A percentile compares a stretch with the other conserved stretches of the same genome.
Conservation (phyloP, 345 rosid species). For the Gossypium longicalyx region DNA sequence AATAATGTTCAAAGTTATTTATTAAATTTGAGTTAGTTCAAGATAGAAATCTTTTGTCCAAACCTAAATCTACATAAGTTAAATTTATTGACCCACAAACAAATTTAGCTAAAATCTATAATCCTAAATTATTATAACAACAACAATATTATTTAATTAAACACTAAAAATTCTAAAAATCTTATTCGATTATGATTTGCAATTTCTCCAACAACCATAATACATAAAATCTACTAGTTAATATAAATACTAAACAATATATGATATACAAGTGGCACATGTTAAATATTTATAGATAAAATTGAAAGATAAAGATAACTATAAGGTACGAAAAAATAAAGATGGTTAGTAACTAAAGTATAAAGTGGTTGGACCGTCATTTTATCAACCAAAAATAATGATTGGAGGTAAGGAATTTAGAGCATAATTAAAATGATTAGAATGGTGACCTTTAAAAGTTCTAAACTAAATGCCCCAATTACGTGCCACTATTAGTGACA, state of each 20-base stretch:
- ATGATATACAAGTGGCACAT: background rate
- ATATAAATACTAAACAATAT: background rate
- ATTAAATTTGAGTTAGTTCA: too few species aligned
- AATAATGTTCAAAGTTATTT: too few species aligned
- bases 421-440: conserved; percentile 19
- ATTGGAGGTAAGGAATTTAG: conserved; percentile 23
- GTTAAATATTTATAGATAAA: background rate
- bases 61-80: too few species aligned
- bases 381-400: conserved; percentile 23
- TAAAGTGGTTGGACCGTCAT: conserved; percentile 33
- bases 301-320: background rate
- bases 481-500: background rate
- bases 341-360: conserved; percentile 21
- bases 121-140: too few species aligned
- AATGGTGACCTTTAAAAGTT: conserved; percentile 18
- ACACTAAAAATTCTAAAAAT: background rate
- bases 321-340: background rate
- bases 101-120: too few species aligned
- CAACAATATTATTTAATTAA: too few species aligned
- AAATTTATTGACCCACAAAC: too few species aligned
- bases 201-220: background rate
- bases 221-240: background rate
- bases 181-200: background rate
- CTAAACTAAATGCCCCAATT: conserved; percentile 17
- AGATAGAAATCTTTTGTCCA: too few species aligned